These are phyloP conservation scores for Ophiostoma sp. DNA, from an alignment of 2,329 filamentous ascomycete species.

Conservation along the genomic window DNA sequence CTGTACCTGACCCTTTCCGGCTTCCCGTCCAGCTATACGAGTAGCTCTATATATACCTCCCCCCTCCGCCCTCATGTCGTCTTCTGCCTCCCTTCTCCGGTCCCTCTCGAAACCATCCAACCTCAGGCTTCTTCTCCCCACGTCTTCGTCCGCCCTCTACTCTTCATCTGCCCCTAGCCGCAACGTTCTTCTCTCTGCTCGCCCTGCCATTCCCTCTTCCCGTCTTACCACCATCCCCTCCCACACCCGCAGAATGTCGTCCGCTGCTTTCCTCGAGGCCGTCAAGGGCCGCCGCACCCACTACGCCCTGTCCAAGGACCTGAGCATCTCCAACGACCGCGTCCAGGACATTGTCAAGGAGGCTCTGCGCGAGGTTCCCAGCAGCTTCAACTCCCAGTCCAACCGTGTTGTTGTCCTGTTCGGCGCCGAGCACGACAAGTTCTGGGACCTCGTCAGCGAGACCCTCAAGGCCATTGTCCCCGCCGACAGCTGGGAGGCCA, in stretches of 20 bases:
- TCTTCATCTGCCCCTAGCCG: not conserved
- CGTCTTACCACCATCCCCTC: constrained; percentile 5
- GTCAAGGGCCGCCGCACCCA: constrained; percentile 62
- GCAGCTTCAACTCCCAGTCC: constrained; percentile 83
- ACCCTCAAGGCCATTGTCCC: constrained; percentile 64
- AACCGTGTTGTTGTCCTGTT: constrained; percentile 74
- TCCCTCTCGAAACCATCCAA: constrained; percentile 12
- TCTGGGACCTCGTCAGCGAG: constrained; percentile 70
- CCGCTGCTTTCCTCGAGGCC: constrained; percentile 55
- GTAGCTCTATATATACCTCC: constrained; percentile 11
- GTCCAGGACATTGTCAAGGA: constrained; percentile 61
- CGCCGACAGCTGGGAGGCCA: constrained; percentile 54
- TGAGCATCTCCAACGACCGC: constrained; percentile 51
- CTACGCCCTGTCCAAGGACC: constrained; percentile 62
- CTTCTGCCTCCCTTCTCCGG: constrained; percentile 11
- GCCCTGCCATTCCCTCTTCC: constrained; percentile 19
- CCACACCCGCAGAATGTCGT: constrained; percentile 39
- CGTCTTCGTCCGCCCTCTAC: constrained; percentile 13
- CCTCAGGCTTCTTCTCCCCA: constrained; percentile 15
- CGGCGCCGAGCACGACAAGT: constrained; percentile 75
- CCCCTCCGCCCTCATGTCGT: constrained; percentile 10
- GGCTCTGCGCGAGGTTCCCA: constrained; percentile 64
- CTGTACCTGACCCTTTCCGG: not conserved
- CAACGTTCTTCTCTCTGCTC: not conserved
- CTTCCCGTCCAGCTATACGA: not conserved